These are phyloP conservation scores for Clavispora fructus DNA, from an alignment of 805 yeast genomes.

Conservation along the genomic window DNA sequence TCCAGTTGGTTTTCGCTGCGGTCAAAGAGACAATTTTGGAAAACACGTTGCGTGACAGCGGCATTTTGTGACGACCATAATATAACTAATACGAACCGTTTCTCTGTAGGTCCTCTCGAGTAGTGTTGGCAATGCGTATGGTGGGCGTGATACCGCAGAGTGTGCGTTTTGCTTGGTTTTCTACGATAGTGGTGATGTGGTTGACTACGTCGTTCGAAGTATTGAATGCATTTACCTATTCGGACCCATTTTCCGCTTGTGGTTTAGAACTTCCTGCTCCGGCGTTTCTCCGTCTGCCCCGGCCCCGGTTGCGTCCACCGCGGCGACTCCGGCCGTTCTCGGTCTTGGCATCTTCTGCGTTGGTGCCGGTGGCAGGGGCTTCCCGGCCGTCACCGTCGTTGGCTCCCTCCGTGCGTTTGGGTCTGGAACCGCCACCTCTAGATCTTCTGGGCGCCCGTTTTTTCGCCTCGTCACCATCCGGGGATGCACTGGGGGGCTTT, in stretches of 20 bases:
- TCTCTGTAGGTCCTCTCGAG: too few relatives aligned
- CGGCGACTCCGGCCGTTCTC: not conserved
- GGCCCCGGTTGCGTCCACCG: not conserved
- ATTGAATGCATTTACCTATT: not conserved
- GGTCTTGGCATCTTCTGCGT: not conserved
- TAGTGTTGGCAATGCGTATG: too few relatives aligned
- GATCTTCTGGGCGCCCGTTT: not conserved
- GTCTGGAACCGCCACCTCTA: not conserved
- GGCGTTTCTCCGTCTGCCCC: not conserved
- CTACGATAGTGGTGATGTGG: too few relatives aligned
- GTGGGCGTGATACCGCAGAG: too few relatives aligned
- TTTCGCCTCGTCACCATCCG: not conserved
- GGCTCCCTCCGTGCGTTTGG: not conserved
- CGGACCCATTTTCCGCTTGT: not conserved
- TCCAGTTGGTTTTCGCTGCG: constrained; percentile 79
- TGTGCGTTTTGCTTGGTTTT: too few relatives aligned
- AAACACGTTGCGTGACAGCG: constrained; percentile 70
- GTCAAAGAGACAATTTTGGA: constrained; percentile 76
- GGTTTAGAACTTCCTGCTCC: not conserved
- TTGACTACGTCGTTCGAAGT: too few relatives aligned
- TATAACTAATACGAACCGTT: not conserved
- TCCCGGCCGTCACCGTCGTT: not conserved
- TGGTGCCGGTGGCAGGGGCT: not conserved
- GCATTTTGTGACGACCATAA: constrained; percentile 41
- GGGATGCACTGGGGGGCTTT: not conserved